Evolutionary conservation across 2,329 filamentous ascomycete species (phyloP), one percentile per base, ranked within the genome.

Genomic region (Raffaelea deltoideospora): DNA sequence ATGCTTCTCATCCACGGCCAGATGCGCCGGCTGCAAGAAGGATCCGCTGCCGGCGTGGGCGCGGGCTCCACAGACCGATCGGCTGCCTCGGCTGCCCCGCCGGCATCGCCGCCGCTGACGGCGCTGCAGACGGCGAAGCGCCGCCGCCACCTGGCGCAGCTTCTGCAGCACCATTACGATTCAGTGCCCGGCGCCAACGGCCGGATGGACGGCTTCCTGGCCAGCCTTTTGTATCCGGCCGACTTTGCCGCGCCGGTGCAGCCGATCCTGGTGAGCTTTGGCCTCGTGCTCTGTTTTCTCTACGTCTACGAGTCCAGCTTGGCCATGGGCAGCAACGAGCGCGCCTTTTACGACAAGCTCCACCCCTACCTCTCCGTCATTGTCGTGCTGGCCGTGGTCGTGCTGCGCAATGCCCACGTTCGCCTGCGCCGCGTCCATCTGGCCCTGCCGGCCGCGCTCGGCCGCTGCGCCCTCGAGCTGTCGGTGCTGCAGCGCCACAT

Each of bases 401-500:
- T 63, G 5, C 49, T 77, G 3, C 63, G 73, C 23, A 76, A 74
- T 44, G 54, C 55, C 5, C 55, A 59, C 37, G 43, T 46, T 1
- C 33, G 45, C 1, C 51, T 68, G 10, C 55, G 65, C 7, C 59
- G 57, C 8, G 52, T 56, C 30, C 56, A 68, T 45, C 63, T 65
- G 13, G 46, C 43, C 2, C 43, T 61, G 2, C 71, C 72, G 21
- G 63, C 67, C 1, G 69, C 61, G 55, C 51, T 79, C 3, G 73
- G 75, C 2, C 56, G 58, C 6, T 65, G 64, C 40, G 70, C 70
- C 0, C 60, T 76, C 1, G 74, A 78, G 51, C 65, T 69, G 1
- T 75, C 70, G 43, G 58, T 73, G 6, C 54, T 79, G 27, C 70
- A 76, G 44, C 67, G 67, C 48, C 75, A 79, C 48, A 59, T 76